Conservation (phyloP, 1,284 basidiomycete genomes). For the Sphagnurus paluster region DNA sequence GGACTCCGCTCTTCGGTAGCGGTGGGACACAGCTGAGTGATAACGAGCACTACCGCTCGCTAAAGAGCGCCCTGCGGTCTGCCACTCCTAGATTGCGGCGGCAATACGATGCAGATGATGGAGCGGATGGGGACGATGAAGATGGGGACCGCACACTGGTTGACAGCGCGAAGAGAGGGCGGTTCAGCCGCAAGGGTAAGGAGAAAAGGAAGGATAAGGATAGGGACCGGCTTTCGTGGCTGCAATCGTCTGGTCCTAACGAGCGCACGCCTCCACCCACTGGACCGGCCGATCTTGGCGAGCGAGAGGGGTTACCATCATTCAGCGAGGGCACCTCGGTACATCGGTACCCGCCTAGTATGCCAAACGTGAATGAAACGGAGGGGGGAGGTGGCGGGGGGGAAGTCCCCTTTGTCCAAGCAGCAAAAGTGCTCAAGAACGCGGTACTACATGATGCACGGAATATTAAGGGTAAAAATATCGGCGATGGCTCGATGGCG, state of each 20-base stretch:
- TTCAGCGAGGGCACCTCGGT: constrained; percentile 17
- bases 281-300: constrained; percentile 12
- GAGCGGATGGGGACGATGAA: constrained; percentile 24
- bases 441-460: constrained; percentile 74
- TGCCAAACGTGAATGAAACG: constrained; percentile 12
- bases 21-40: constrained; percentile 27
- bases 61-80: constrained; percentile 27
- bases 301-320: background rate
- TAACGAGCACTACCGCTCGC: constrained; percentile 32
- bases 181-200: constrained; percentile 6
- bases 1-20: constrained; percentile 40
- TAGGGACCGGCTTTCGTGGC: constrained; percentile 24
- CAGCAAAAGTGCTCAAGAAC: constrained; percentile 64
- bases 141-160: constrained; percentile 24
- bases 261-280: constrained; percentile 17
- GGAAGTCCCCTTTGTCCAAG: constrained; percentile 45
- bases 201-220: constrained; percentile 24
- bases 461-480: constrained; percentile 58
- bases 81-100: constrained; percentile 15
- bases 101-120: constrained; percentile 26
- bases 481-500: constrained; percentile 39
- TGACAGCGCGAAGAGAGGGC: constrained; percentile 14
- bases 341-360: constrained; percentile 42
- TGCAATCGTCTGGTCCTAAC: too few relatives aligned
- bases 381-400: constrained; percentile 31